A percentile compares a stretch with the other conserved stretches of the same genome.
Evolutionary conservation across 495 filamentous ascomycete species (phyloP).

Genomic region (Staphylotrichum longicolle): DNA sequence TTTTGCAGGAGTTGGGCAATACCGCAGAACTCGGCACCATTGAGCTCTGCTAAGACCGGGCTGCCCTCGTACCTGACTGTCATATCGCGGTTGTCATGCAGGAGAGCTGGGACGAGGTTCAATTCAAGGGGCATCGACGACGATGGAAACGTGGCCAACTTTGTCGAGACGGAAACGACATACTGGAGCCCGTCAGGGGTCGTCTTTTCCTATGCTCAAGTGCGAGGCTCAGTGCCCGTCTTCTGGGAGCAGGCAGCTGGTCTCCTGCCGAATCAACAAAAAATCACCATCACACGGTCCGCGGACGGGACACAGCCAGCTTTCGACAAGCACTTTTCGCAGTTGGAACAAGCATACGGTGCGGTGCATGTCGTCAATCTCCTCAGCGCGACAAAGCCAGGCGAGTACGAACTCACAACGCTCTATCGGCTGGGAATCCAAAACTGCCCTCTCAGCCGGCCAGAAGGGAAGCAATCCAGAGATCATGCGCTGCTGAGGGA

Average conservation of each 20-base stretch:
- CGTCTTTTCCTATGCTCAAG: conserved; percentile 90
- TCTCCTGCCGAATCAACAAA: conserved; percentile 88
- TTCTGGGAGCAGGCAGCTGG: conserved; percentile 96
- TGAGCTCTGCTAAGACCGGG: conserved; percentile 62
- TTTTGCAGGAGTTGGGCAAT: conserved; percentile 83
- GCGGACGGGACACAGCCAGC: conserved; percentile 89
- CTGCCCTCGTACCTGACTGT: conserved; percentile 79
- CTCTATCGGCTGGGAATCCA: conserved; percentile 74
- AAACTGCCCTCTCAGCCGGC: conserved; percentile 62
- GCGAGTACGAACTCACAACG: conserved; percentile 75
- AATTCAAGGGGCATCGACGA: conserved; percentile 96
- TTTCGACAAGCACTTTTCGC: conserved; percentile 90
- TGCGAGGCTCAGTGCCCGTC: conserved; percentile 86
- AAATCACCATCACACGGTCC: conserved; percentile 86
- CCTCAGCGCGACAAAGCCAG: conserved; percentile 78
- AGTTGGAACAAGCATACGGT: conserved; percentile 79
- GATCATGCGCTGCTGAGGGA: conserved; percentile 68
- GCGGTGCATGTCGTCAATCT: conserved; percentile 89
- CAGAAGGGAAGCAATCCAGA: conserved; percentile 43
- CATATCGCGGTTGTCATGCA: conserved; percentile 87
- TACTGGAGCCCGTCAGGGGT: conserved; percentile 73
- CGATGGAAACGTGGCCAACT: conserved; percentile 95
- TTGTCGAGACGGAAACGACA: conserved; percentile 62
- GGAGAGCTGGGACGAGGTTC: conserved; percentile 90
- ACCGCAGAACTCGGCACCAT: conserved; percentile 55